Percentiles rank a stretch among this genome's conserved stretches.
These are phyloP conservation scores for Malassezia slooffiae DNA, from an alignment of 1,284 basidiomycete genomes.

Conservation along the genomic window DNA sequence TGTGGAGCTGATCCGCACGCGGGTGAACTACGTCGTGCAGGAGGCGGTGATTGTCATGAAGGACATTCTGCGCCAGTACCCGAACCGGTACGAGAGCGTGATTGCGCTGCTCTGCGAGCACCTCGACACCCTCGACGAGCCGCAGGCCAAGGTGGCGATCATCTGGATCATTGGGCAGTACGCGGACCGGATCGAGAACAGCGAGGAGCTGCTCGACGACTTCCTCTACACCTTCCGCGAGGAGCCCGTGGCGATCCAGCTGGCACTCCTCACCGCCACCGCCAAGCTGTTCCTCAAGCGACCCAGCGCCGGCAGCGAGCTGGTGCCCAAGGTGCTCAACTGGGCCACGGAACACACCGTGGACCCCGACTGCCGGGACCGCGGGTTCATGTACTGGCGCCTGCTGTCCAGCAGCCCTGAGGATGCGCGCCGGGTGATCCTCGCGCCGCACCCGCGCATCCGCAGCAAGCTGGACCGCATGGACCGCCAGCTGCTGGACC, in stretches of 20 bases:
- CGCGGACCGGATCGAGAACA: slow-evolving; percentile 88
- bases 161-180: slow-evolving; percentile 98
- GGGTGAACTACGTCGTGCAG: slow-evolving; percentile 92
- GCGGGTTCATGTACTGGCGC: slow-evolving; percentile 99
- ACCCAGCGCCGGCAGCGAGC: slow-evolving; percentile 72
- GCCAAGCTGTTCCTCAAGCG: slow-evolving; percentile 97
- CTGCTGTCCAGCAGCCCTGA: slow-evolving; percentile 84
- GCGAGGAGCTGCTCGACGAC: slow-evolving; percentile 86
- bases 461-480: slow-evolving; percentile 96
- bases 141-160: slow-evolving; percentile 87
- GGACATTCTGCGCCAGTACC: slow-evolving; percentile 95
- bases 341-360: slow-evolving; percentile 96
- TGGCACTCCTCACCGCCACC: slow-evolving; percentile 82
- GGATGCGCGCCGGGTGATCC: slow-evolving; percentile 76
- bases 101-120: slow-evolving; percentile 86
- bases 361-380: slow-evolving; percentile 88
- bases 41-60: slow-evolving; percentile 95
- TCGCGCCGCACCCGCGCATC: slow-evolving; percentile 85
- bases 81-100: slow-evolving; percentile 87
- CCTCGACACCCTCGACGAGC: slow-evolving; percentile 81
- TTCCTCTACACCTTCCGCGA: slow-evolving; percentile 83
- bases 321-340: slow-evolving; percentile 90
- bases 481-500: slow-evolving; percentile 50
- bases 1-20: slow-evolving; percentile 76
- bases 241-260: slow-evolving; percentile 86